phyloP scores from a whole-genome alignment of 345 rosid species.

The Toxicodendron radicans region DNA sequence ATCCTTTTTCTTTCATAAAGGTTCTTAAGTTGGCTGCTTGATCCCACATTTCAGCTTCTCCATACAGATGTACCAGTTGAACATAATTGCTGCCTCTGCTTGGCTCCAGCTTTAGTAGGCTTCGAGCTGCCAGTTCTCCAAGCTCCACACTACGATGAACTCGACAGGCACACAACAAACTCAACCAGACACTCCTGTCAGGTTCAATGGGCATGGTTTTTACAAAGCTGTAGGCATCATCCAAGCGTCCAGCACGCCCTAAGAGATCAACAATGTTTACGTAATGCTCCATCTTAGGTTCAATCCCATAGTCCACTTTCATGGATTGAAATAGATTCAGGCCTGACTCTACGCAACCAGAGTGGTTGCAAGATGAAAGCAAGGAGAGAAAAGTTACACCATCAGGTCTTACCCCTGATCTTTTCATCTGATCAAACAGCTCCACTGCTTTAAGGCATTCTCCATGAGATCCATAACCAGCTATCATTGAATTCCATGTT shows the following conservation, averaged over 20 bases:
- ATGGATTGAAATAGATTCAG: slow-evolving; percentile 48
- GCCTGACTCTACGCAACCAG: slow-evolving; percentile 68
- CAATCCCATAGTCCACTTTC: slow-evolving; percentile 47
- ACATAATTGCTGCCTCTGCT: slow-evolving; percentile 58
- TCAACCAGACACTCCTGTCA: slow-evolving; percentile 69
- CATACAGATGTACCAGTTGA: slow-evolving; percentile 65
- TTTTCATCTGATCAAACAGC: slow-evolving; percentile 60
- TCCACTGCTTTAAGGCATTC: slow-evolving; percentile 48
- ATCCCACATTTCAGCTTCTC: slow-evolving; percentile 61
- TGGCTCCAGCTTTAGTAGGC: slow-evolving; percentile 55
- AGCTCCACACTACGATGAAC: slow-evolving; percentile 56
- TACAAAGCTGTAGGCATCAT: slow-evolving; percentile 60
- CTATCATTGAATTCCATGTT: slow-evolving; percentile 76
- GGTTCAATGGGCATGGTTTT: slow-evolving; percentile 53
- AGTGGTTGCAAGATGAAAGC: slow-evolving; percentile 81
- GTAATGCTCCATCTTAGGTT: slow-evolving; percentile 66
- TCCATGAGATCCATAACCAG: slow-evolving; percentile 81
- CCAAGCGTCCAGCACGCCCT: slow-evolving; percentile 66
- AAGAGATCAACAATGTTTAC: slow-evolving; percentile 73
- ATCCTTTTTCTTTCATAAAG: slow-evolving; percentile 60
- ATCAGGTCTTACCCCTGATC: slow-evolving; percentile 51
- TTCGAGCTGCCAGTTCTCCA: slow-evolving; percentile 61
- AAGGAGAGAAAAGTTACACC: slow-evolving; percentile 67
- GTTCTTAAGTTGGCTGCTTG: slow-evolving; percentile 51
- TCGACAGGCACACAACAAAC: slow-evolving; percentile 63